Evolutionary conservation across 2,329 filamentous ascomycete genomes (phyloP), one percentile per base, ranked within the genome.

Genomic region (Fusarium sp.): DNA sequence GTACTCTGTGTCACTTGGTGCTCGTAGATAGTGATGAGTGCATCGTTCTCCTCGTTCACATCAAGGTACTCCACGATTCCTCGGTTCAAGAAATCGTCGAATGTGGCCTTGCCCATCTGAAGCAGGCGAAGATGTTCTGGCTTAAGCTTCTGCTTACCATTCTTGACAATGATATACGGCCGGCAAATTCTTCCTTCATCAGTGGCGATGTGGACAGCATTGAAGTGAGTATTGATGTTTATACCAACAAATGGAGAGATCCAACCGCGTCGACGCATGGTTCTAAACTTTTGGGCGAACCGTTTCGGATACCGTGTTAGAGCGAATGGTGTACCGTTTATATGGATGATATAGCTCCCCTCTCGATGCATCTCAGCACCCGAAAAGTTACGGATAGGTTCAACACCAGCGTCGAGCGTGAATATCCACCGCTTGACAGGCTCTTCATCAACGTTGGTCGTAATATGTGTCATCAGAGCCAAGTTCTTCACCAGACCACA

Each of bases 391-490:
- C 90, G 90, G 49, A 96, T 88, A 5, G 90, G 89, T 67, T 91
- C 89, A 33, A 97, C 92, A 57, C 95, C 92, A 4, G 93, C 91
- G 44, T 97, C 94, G 26, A 98, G 85, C 56, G 92, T 90, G 76
- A 94, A 96, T 2, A 97, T 90, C 77, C 96, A 89, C 74, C 93
- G 90, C 73, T 90, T 91, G 17, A 99, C 92, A 1, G 96, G 94
- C 19, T 89, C 93, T 76, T 98, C 96, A 57, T 97, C 94, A 57
- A 97, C 93, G 68, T 97, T 93, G 3, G 96, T 99, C 1, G 96
- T 99, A 72, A 99, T 98, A 76, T 99, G 96, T 51, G 96, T 99
- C 96, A 99, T 99, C 58, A 99, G 84, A 10, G 96, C 96, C 82
- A 99, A 81, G 76, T 99, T 99, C 84, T 99, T 99, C 72, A 99